Conservation (phyloP, 352 stramenopile genomes). For the Nothophytophthora sp. region DNA sequence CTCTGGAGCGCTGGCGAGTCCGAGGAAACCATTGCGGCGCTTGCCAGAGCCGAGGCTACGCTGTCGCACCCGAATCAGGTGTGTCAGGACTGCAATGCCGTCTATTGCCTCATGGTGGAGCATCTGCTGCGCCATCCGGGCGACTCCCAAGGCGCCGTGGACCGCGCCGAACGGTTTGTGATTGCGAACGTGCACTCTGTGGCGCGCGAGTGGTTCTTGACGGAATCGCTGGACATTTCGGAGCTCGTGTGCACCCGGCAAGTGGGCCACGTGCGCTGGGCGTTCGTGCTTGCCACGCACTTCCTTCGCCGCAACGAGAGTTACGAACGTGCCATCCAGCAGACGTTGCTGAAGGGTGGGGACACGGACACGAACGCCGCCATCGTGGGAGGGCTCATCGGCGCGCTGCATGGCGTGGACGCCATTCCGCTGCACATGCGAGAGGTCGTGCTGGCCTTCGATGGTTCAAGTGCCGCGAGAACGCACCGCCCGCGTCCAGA, state of each 20-base stretch:
- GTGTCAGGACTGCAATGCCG: conserved; percentile 61
- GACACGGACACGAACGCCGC: conserved; percentile 68
- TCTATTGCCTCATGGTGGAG: conserved; percentile 56
- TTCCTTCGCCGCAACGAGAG: conserved; percentile 38
- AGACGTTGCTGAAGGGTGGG: conserved; percentile 52
- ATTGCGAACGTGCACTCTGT: conserved; percentile 17
- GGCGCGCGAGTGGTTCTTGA: conserved; percentile 45
- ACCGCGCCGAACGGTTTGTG: conserved; percentile 37
- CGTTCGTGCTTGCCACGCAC: conserved; percentile 47
- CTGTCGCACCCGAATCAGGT: conserved; percentile 53
- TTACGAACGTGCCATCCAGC: conserved; percentile 47
- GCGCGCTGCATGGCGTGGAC: conserved; percentile 44
- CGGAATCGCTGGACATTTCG: conserved; percentile 42
- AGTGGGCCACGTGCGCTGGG: conserved; percentile 52
- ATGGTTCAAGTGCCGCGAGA: conserved; percentile 22
- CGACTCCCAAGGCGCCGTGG: conserved; percentile 36
- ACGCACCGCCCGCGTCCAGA: conserved; percentile 27
- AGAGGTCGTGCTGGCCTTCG: conserved; percentile 39
- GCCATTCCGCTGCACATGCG: conserved; percentile 48
- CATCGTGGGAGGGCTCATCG: conserved; percentile 53
- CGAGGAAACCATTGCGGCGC: conserved; percentile 25
- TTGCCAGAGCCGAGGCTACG: conserved; percentile 38
- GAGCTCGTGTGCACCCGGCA: conserved; percentile 30
- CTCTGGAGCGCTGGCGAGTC: conserved; percentile 34
- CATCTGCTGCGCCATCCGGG: conserved; percentile 41